Evolutionary conservation across 2,329 filamentous ascomycete genomes (phyloP).

Genomic region (Clathrospora elynae): DNA sequence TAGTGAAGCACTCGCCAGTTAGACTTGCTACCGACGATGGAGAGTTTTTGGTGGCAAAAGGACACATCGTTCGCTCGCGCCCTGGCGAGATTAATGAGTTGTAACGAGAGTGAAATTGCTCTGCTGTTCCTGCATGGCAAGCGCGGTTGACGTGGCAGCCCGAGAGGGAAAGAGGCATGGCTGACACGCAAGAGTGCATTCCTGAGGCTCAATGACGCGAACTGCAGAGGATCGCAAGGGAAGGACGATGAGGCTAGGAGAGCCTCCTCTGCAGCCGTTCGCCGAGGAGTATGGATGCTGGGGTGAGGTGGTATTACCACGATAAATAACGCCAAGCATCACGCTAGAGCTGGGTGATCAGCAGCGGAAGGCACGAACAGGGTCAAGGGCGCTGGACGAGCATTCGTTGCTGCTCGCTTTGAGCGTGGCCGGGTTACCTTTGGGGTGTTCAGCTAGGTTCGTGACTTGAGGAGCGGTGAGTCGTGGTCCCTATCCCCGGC

Average conservation of each 20-base stretch:
- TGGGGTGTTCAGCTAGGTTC: neutral
- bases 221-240: constrained; percentile 15
- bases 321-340: constrained; percentile 8
- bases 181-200: constrained; percentile 12
- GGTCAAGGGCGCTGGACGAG: constrained; percentile 4
- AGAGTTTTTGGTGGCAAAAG: constrained; percentile 31
- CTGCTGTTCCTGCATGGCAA: constrained; percentile 47
- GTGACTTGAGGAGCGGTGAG: constrained; percentile 12
- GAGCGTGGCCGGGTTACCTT: constrained; percentile 1
- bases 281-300: constrained; percentile 17
- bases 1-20: constrained; percentile 22
- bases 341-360: constrained; percentile 12
- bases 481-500: too few species aligned
- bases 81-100: constrained; percentile 35
- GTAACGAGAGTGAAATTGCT: constrained; percentile 29
- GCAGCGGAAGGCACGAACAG: constrained; percentile 7
- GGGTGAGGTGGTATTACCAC: constrained; percentile 3
- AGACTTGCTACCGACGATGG: constrained; percentile 22
- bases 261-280: constrained; percentile 26
- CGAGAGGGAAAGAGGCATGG: constrained; percentile 23
- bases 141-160: constrained; percentile 44
- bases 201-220: constrained; percentile 25
- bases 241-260: constrained; percentile 19
- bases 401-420: neutral
- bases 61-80: constrained; percentile 35